These are phyloP conservation scores for Phytophthora colocasiae DNA, from an alignment of 352 stramenopile genomes.

Conservation along the genomic window DNA sequence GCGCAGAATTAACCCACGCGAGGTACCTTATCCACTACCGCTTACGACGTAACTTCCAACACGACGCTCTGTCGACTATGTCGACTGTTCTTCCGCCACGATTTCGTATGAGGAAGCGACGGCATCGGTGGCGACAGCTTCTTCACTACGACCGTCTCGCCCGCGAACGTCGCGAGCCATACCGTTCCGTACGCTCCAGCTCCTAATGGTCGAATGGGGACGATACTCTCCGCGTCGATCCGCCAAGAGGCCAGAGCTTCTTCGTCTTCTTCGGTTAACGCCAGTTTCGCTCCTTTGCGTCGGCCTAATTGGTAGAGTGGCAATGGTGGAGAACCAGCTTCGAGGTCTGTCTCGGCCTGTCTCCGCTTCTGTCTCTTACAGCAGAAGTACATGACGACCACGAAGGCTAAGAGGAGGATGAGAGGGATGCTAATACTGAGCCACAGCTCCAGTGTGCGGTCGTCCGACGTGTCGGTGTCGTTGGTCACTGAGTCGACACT, in stretches of 20 bases:
- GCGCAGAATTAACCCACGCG: no score
- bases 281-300: conserved; percentile 4
- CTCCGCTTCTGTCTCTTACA: conserved; percentile 25
- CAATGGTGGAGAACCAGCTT: conserved; percentile 3
- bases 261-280: conserved; percentile 50
- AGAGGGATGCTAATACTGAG: conserved; percentile 43
- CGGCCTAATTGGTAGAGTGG: conserved; percentile 20
- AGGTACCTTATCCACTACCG: no score
- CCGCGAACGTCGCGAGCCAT: conserved; percentile 60
- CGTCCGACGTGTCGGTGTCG: conserved; percentile 6
- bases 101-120: conserved; percentile 36
- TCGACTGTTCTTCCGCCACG: conserved; percentile 37
- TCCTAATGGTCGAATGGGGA: conserved; percentile 43
- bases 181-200: conserved; percentile 55
- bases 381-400: conserved; percentile 35
- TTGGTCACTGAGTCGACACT: not conserved
- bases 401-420: conserved; percentile 25
- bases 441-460: conserved; percentile 32
- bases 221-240: conserved; percentile 49
- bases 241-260: conserved; percentile 57
- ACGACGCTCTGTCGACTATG: conserved; percentile 31
- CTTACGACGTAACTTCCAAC: no score
- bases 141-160: conserved; percentile 57
- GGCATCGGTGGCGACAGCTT: conserved; percentile 48
- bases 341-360: conserved; percentile 6